Percentiles rank a stretch among this genome's conserved stretches.
Conservation (phyloP, 225 moss, liverwort and hornwort species). For the Bryoerythrophyllum caledonicum region DNA sequence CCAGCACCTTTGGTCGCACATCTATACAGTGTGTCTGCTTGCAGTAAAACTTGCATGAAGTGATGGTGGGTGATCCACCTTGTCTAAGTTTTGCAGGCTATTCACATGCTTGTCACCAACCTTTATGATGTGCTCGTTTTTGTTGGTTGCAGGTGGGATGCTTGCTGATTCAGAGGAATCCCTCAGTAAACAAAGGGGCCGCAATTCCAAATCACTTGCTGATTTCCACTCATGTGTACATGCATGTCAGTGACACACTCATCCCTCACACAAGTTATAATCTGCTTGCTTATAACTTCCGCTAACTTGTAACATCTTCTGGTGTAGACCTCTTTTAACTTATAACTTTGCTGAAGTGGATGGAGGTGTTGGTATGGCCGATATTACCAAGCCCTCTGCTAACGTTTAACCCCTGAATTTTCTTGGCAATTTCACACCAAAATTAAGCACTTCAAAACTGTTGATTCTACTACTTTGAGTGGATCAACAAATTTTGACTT, state of each 20-base stretch:
- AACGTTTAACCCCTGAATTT: no score
- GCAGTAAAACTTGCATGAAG: background rate
- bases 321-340: no score
- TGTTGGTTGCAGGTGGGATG: background rate
- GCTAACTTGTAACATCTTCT: no score
- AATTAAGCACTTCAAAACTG: no score
- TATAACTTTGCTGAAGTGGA: no score
- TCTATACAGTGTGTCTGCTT: background rate
- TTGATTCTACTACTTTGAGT: no score
- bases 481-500: no score
- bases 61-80: background rate
- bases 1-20: background rate
- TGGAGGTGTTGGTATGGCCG: no score
- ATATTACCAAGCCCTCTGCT: no score
- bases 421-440: no score
- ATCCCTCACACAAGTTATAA: no score
- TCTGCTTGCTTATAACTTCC: no score
- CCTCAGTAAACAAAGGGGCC: background rate
- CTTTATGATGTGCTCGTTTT: background rate
- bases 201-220: background rate
- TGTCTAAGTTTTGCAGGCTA: background rate
- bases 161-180: background rate
- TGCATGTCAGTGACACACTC: background rate
- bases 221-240: background rate
- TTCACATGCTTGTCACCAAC: conserved; percentile 1